Base-by-base conservation (phyloP, 192 early-diverging fungal species). In the Entomortierella lignicola region DNA sequence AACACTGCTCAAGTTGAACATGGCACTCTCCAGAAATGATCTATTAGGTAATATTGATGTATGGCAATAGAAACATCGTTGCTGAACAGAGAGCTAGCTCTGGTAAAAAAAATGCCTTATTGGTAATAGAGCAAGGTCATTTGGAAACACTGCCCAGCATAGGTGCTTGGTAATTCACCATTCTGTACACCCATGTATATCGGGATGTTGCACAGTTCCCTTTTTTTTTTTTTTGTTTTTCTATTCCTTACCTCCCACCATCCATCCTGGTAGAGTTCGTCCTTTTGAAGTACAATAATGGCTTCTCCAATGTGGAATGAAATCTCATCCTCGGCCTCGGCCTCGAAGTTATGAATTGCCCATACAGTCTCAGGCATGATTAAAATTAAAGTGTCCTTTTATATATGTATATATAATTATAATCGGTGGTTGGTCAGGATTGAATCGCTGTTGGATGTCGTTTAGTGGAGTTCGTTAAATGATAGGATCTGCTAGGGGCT, bases 271-370 rank as follows among this genome's bases (percentile, higher is more conserved):
- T 84, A 93, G 30, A 81, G 71, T 34, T 92, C 91, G 55, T 94
- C 93, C 53, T 81, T 87, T 67, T 94, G 90, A 13, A 92, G 56
- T 2, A 94, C 88, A n/a, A 90, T 71, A 10, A 94, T 83, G 17
- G 88, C 86, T 53, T 94, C 93, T 17, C 88, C 89, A 39, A 80
- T 79, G 34, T 73, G 58, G 65, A 94, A 93, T 26, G 79, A 75
- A 37, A 94, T 85, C 65, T 94, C 92, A 68, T 94, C 93, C 25
- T 85, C 82, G 52, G 91, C 86, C 64, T 91, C 90, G 32, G 85
- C 85, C 51, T 72, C 73, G 79, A 86, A 90, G 55, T 84, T 84
- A 66, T 90, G 85, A 64, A 88, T 67, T 41, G 84, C 87, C 71
- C 82, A 87, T 2, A 89, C 87, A 10, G 77, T 82, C 57, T 86